Conservation (phyloP, 352 stramenopile species). For the Albugo candida region DNA sequence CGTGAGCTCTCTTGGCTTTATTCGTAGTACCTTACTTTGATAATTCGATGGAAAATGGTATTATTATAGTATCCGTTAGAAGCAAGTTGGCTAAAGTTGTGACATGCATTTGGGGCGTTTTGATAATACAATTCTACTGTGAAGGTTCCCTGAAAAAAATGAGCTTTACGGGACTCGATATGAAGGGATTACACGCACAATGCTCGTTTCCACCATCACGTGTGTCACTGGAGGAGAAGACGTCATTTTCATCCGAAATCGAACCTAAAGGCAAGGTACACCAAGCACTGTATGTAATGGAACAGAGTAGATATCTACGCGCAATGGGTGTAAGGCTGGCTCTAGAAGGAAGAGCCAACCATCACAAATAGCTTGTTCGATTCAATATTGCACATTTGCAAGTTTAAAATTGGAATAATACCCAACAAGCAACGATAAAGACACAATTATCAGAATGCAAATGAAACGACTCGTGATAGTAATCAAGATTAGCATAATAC, state of each 20-base stretch:
- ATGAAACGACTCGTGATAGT: too few relatives aligned
- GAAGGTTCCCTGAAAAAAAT: conserved; percentile 47
- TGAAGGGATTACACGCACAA: neutral
- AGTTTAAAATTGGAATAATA: too few relatives aligned
- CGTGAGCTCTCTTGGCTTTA: neutral
- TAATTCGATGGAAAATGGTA: conserved; percentile 91
- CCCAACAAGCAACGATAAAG: too few relatives aligned
- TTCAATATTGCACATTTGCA: too few relatives aligned
- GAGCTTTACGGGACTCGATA: neutral
- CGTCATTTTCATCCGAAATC: neutral
- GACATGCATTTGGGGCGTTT: conserved; percentile 83
- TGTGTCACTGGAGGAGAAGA: neutral
- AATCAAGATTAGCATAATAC: too few relatives aligned
- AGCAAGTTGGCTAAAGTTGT: conserved; percentile 85
- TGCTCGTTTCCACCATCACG: neutral
- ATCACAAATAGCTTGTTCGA: too few relatives aligned
- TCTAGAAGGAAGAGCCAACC: too few relatives aligned
- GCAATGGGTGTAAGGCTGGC: too few relatives aligned
- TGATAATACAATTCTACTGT: conserved; percentile 87
- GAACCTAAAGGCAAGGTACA: too few relatives aligned
- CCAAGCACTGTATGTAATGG: too few relatives aligned
- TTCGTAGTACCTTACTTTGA: conserved; percentile 26
- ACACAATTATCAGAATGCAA: too few relatives aligned
- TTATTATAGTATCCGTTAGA: conserved; percentile 90
- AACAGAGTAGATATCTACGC: too few relatives aligned